Base-by-base conservation (phyloP, 371 early-diverging fungal species). In the Mortierella sp. region DNA sequence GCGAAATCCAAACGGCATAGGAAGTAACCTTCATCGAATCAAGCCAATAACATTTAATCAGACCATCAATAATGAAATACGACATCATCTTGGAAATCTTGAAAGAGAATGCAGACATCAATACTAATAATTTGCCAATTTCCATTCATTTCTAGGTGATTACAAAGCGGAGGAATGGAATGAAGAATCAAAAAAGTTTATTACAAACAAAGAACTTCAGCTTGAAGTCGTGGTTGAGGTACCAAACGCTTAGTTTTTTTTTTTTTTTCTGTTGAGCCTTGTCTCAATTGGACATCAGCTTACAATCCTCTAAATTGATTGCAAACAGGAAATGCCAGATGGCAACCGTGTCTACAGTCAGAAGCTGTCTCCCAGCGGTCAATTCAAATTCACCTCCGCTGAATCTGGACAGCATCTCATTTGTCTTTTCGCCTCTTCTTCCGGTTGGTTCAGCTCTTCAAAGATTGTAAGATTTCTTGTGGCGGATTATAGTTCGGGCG, bases 351-450 rank as follows among this genome's bases (percentile, higher is more conserved):
- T 94, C 35, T 87, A 95, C 66, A 88, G 92, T 66, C 94, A 94
- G 76, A 93, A 93, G 83, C 88, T 93, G 61, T 76, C 83, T 9
- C 74, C 90, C 60, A 74, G 88, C 55, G 98, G 96, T 51, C 87
- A 89, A 64, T 97, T 97, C 76, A 90, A 92, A 53, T 98, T 97
- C 76, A 96, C 97, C 13, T 90, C 97, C 31, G 86, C 91, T 31
- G 93, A 93, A 54, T 87, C 93, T 29, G 98, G 98, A 53, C 93
- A 96, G 74, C 97, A 98, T 83, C 77, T 88, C 34, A 95, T 98
- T 72, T 98, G 98, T 84, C 82, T 98, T 28, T 85, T 89, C 62
- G 86, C 88, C 40, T 83, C 89, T 28, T 84, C 71, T 23, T 84
- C 85, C 31, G 86, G 87, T 22, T 94, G 93, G 93, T 79, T 79